Evolutionary conservation across 75 land plant genomes (phyloP).

Genomic region (Chamaecyparis obtusa): DNA sequence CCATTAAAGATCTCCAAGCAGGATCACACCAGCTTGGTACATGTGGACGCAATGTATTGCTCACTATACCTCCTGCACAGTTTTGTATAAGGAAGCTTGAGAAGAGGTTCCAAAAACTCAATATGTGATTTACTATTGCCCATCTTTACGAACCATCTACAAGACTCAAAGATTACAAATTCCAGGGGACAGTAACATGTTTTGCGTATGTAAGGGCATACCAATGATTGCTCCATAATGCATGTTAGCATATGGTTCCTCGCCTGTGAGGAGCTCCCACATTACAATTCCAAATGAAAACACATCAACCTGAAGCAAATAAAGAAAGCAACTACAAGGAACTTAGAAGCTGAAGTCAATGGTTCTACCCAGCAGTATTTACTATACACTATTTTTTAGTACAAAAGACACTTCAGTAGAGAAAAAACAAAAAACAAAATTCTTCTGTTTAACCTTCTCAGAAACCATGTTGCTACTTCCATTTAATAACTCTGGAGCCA

Average conservation of each 20-base stretch:
- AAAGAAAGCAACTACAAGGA: background rate
- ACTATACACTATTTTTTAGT: background rate
- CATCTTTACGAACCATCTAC: background rate
- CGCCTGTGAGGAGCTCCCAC: conserved; percentile 96
- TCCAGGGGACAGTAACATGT: background rate
- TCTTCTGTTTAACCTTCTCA: conserved; percentile 60
- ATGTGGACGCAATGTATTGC: conserved; percentile 62
- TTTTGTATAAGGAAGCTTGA: background rate
- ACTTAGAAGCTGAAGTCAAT: background rate
- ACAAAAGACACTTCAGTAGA: background rate
- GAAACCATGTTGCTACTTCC: conserved; percentile 71
- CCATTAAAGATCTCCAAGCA: conserved; percentile 73
- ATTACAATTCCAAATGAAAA: conserved; percentile 94
- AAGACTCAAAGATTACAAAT: background rate
- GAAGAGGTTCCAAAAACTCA: background rate
- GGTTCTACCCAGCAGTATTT: background rate
- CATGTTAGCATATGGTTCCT: conserved; percentile 86
- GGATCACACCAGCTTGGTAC: conserved; percentile 69
- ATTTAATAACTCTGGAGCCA: conserved; percentile 90
- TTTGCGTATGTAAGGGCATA: conserved; percentile 19
- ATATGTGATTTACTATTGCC: background rate
- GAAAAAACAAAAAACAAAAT: background rate
- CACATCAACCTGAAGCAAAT: conserved; percentile 73
- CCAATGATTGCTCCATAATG: conserved; percentile 90
- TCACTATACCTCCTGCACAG: conserved; percentile 73